Evolutionary conservation across 768 basidiomycete genomes (phyloP), one percentile per base, ranked within the genome.

Genomic region (Termitomyces sp.): DNA sequence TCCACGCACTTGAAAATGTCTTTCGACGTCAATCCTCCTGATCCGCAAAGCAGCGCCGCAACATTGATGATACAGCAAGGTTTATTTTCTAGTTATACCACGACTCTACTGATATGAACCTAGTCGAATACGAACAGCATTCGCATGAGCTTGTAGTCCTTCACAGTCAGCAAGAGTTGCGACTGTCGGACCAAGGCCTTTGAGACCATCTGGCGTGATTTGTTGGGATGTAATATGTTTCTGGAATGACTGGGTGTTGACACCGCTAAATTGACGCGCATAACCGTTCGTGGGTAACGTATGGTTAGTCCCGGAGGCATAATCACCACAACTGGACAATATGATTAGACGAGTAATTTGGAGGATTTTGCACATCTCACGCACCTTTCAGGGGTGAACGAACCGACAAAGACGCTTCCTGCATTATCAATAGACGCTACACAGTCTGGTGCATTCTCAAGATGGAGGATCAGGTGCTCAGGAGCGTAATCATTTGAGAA

Each of bases 401-500:
- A 82, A 2, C 97, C 97, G 38, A 99, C 91, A 68, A 99, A 99
- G 33, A 99, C 89, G 66, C 93, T 95, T 8, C 97, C 97, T 2
- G 97, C 97, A 67, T 98, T 98, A 64, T 94, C 79, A 20, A 99
- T 85, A 28, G 71, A 71, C 6, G 79, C 69, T 12, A 98, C 85
- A 55, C 78, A 79, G 12, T 77, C 74, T n/a, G 78, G 74, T 0
- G 95, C 91, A 41, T 89, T 76, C 61, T 85, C 80, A 57, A 98
- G 70, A 72, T 98, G 95, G 56, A 99, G 73, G 67, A 99, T 97
- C 60, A 99, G 79, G 76, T 99, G 97, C 70, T 99, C 97, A 0
- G 97, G 97, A 5, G 97, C 96, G 68, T 99, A 99, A 68, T 95
- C 95, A 72, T 99, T 98, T 47, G 91, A 93, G 77, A 98, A 98